Evolutionary conservation across 257 asterid genomes (phyloP).

Genomic region (Nicotiana tomentosiformis): DNA sequence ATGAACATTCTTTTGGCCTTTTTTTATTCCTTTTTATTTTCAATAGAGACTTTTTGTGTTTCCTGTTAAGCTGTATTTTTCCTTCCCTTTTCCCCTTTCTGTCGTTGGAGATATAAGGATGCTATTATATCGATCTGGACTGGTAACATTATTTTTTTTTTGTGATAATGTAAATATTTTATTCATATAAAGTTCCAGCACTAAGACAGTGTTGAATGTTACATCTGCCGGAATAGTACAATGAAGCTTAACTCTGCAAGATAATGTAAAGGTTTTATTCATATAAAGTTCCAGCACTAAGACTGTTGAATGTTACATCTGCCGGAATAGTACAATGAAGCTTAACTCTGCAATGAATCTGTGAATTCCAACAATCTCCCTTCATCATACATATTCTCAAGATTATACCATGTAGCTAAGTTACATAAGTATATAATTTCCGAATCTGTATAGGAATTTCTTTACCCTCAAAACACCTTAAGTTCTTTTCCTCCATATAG

Average conservation of each 20-base stretch:
- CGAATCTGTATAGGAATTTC: not conserved
- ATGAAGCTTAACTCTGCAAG: not conserved
- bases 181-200: not conserved
- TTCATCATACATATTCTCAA: not conserved
- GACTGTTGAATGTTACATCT: not conserved
- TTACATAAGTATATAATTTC: not conserved
- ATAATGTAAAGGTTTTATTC: not conserved
- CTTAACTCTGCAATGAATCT: not conserved
- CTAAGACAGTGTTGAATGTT: not conserved
- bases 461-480: not conserved
- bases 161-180: not conserved
- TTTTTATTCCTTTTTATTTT: not conserved
- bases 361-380: not conserved
- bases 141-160: not conserved
- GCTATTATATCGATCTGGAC: not conserved
- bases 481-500: not conserved
- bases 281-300: not conserved
- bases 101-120: not conserved
- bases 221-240: not conserved
- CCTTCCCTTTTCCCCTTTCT: not conserved
- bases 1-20: not conserved
- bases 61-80: not conserved
- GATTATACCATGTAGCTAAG: not conserved
- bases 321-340: not conserved
- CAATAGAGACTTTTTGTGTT: not conserved